Conservation (phyloP, 192 early-diverging fungal genomes). For the Mortierella hygrophila region DNA sequence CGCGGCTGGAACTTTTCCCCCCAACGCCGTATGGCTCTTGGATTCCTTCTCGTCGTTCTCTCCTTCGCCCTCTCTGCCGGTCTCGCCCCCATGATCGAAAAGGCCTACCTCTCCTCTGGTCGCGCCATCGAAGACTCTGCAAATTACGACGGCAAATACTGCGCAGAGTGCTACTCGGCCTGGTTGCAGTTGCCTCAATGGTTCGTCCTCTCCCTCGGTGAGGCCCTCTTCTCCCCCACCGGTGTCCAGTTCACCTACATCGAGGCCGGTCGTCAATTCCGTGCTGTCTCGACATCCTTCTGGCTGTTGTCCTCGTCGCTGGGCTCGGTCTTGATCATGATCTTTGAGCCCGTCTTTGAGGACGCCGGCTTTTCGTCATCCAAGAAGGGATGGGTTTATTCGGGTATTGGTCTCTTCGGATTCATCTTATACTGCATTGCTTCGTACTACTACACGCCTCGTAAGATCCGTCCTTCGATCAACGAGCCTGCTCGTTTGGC, state of each 20-base stretch:
- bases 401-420: conserved; percentile 48
- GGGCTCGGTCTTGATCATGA: conserved; percentile 54
- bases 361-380: conserved; percentile 3
- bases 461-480: conserved; percentile 49
- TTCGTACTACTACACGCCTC: conserved; percentile 38
- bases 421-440: conserved; percentile 39
- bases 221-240: conserved; percentile 68
- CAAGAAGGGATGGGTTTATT: conserved; percentile 38
- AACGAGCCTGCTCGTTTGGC: conserved; percentile 50
- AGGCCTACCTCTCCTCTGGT: conserved; percentile 15
- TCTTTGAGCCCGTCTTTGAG: conserved; percentile 47
- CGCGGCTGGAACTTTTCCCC: conserved; percentile 52
- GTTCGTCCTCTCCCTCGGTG: conserved; percentile 70
- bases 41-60: conserved; percentile 63
- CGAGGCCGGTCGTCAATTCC: conserved; percentile 72
- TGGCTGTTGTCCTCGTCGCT: conserved; percentile 66
- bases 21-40: conserved; percentile 67
- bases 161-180: conserved; percentile 40
- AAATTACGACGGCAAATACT: conserved; percentile 29
- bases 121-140: conserved; percentile 3
- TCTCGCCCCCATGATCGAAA: conserved; percentile 33
- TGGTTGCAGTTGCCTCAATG: conserved; percentile 62
- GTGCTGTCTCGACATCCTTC: conserved; percentile 65
- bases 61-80: conserved; percentile 58
- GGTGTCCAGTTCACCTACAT: conserved; percentile 77